Evolutionary conservation across 768 basidiomycete genomes (phyloP).

Genomic region (Polyporus arcularius): DNA sequence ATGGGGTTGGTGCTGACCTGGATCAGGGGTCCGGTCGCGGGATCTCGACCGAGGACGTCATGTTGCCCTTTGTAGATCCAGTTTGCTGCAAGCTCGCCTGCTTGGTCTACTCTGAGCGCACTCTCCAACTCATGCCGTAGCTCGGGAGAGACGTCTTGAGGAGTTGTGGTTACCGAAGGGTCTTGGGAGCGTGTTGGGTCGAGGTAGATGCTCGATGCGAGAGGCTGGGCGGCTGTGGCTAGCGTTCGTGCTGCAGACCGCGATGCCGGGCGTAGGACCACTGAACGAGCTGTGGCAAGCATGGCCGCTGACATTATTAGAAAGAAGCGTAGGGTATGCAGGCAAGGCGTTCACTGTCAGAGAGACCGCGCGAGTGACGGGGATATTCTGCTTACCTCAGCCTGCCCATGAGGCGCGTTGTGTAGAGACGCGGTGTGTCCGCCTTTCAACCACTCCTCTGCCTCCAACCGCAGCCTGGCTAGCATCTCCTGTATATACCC

Average conservation of each 20-base stretch:
- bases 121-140: slow-evolving; percentile 57
- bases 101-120: slow-evolving; percentile 90
- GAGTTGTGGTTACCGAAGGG: slow-evolving; percentile 54
- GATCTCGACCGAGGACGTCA: slow-evolving; percentile 66
- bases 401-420: not conserved
- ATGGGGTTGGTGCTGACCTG: slow-evolving; percentile 51
- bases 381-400: no score
- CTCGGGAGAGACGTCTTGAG: slow-evolving; percentile 46
- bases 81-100: slow-evolving; percentile 94
- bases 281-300: not conserved
- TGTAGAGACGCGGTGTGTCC: no score
- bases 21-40: slow-evolving; percentile 60
- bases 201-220: slow-evolving; percentile 40
- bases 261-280: not conserved
- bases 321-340: not conserved
- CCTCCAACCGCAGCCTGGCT: not conserved
- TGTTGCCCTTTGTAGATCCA: slow-evolving; percentile 93
- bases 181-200: slow-evolving; percentile 37
- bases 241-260: not conserved
- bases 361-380: no score
- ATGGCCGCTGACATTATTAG: not conserved
- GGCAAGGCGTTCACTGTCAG: no score
- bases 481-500: no score
- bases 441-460: no score
- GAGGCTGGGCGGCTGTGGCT: slow-evolving; percentile 5